Conservation (phyloP, 2,329 filamentous ascomycete genomes). For the Magnaporthales sp. region DNA sequence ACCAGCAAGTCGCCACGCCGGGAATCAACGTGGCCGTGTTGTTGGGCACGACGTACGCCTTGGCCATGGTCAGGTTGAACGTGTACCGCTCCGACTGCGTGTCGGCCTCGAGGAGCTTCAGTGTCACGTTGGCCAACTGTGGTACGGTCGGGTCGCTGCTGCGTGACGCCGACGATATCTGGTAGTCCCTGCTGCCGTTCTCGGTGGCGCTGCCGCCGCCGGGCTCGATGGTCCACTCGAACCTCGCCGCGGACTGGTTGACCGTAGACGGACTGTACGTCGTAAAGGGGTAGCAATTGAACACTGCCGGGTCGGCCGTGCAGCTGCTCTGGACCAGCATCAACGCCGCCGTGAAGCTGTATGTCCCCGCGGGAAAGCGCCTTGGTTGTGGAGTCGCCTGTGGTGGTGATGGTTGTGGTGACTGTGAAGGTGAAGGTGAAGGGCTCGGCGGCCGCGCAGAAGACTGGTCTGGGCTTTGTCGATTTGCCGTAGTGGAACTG, state of each 20-base stretch:
- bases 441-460: background rate
- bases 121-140: slow-evolving; percentile 31
- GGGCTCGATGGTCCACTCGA: slow-evolving; percentile 51
- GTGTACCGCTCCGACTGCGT: slow-evolving; percentile 44
- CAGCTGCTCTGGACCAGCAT: slow-evolving; percentile 44
- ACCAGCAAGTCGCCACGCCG: slow-evolving; percentile 37
- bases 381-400: background rate
- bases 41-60: slow-evolving; percentile 36
- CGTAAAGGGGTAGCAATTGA: slow-evolving; percentile 52
- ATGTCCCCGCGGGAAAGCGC: slow-evolving; percentile 55
- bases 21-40: slow-evolving; percentile 30
- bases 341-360: slow-evolving; percentile 50
- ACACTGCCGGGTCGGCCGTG: slow-evolving; percentile 47
- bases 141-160: too few species aligned
- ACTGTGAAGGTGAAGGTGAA: background rate
- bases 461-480: background rate
- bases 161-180: slow-evolving; percentile 31
- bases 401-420: background rate
- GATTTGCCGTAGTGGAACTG: background rate
- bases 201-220: background rate
- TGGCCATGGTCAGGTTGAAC: slow-evolving; percentile 45
- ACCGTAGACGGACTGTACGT: slow-evolving; percentile 33
- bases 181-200: background rate
- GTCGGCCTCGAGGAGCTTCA: slow-evolving; percentile 35
- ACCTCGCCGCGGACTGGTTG: slow-evolving; percentile 35